Percentiles rank a stretch among this genome's conserved stretches.
Evolutionary conservation across 2,329 filamentous ascomycete species (phyloP).

Genomic region (Hypoxylon rubiginosum): DNA sequence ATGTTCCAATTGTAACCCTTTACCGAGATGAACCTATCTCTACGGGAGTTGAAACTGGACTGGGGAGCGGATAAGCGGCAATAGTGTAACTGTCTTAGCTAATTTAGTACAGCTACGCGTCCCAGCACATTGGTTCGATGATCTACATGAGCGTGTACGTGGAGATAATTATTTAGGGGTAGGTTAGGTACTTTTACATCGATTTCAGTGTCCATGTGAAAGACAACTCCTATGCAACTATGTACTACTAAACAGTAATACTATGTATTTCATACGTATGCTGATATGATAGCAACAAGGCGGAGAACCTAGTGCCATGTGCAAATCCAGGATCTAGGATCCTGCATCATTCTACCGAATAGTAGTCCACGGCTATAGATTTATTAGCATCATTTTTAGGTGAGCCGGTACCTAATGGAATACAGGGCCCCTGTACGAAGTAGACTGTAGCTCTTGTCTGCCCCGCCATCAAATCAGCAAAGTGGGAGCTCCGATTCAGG

Average conservation of each 20-base stretch:
- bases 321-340: background rate
- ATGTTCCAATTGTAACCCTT: background rate
- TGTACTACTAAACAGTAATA: too few species aligned
- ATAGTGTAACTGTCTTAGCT: slow-evolving; percentile 3
- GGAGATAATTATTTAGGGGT: background rate
- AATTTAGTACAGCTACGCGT: slow-evolving; percentile 18
- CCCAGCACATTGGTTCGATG: slow-evolving; percentile 37
- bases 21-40: background rate
- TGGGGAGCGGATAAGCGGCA: slow-evolving; percentile 15
- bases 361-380: slow-evolving; percentile 19
- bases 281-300: too few species aligned
- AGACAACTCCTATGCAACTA: too few species aligned
- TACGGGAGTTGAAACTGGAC: background rate
- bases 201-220: too few species aligned
- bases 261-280: too few species aligned
- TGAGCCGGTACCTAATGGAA: slow-evolving; percentile 3
- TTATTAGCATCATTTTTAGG: slow-evolving; percentile 8
- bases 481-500: slow-evolving; percentile 56
- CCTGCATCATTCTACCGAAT: background rate
- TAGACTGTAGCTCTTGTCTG: slow-evolving; percentile 31
- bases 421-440: background rate
- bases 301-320: too few species aligned
- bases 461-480: slow-evolving; percentile 46
- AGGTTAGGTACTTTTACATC: too few species aligned
- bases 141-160: too few species aligned